Evolutionary conservation across 768 basidiomycete species (phyloP).

Genomic region (Sporobolomyces roseus): DNA sequence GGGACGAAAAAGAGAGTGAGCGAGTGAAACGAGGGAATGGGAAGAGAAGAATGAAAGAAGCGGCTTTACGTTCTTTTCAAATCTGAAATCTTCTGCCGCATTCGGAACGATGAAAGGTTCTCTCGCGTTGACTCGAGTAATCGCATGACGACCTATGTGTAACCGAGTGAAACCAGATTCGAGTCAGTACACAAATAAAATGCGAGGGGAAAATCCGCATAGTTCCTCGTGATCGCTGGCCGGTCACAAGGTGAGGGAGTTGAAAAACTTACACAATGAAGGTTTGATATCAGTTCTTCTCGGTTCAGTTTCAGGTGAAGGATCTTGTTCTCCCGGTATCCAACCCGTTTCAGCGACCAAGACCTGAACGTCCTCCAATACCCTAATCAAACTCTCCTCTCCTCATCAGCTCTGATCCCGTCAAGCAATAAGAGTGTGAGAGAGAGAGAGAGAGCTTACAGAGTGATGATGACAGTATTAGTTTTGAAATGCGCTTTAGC

Average conservation of each 20-base stretch:
- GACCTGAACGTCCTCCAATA: slow-evolving; percentile 32
- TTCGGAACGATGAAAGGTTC: slow-evolving; percentile 32
- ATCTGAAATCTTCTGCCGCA: slow-evolving; percentile 27
- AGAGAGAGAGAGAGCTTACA: slow-evolving; percentile 7
- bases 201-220: background rate
- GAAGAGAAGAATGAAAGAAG: background rate
- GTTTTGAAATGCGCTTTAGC: slow-evolving; percentile 31
- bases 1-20: background rate
- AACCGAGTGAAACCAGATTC: background rate
- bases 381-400: background rate
- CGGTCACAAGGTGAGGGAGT: too few relatives aligned
- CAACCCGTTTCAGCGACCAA: slow-evolving; percentile 32
- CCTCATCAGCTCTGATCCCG: background rate
- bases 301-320: background rate
- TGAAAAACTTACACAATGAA: slow-evolving; percentile 11
- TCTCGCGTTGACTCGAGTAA: background rate
- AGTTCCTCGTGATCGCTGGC: too few relatives aligned
- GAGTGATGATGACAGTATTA: slow-evolving; percentile 22
- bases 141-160: slow-evolving; percentile 1
- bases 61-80: slow-evolving; percentile 24
- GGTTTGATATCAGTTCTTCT: background rate
- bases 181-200: too few relatives aligned
- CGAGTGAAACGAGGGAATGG: background rate
- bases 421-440: background rate
- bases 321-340: slow-evolving; percentile 6